Base-by-base conservation (phyloP, 148 eudicot genomes). In the Pharnaceum exiguum region DNA sequence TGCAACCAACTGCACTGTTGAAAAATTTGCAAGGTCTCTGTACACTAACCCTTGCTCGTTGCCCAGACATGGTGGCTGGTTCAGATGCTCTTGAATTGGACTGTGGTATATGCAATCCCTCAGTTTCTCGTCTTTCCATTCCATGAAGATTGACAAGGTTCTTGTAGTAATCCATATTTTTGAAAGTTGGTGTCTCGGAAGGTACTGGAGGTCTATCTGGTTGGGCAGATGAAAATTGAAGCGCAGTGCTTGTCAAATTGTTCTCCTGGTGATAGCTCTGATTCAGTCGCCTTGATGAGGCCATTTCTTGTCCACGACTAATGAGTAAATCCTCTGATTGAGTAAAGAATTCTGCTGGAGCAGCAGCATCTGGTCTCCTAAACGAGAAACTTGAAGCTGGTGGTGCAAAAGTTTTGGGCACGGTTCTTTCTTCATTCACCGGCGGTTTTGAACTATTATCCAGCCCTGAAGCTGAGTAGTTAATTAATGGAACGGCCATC, bases 141-240 rank as follows among this genome's bases (percentile, higher is more conserved):
- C 85, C 93, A 71, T 85, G 85, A 46, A 72, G 75, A 69, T 67
- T 66, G 53, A 79, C 60, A 18, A 79, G 68, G 71, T 48, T 66
- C 71, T 68, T 82, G 22, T 71, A 69, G 56, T 77, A 85, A 42
- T 53, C 51, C 0, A 13, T 11, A 45, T 74, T 82, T 59, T 62
- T 80, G 37, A 55, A 33, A 21, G 53, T 63, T 46, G 71, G 72
- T 21, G 71, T 28, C 43, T 52, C 28, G 24, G 62, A 26, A 33
- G 63, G 46, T 33, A 22, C 19, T 5, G 52, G 46, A 22, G 19
- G 56, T 40, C 33, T 24, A 23, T 46, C 57, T 6, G 33, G 47
- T 32, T 44, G 26, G 9, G 45, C 8, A 18, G 43, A 59, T 35
- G 47, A 25, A 31, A 28, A 56, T 10, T 37, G 60, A 9, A 40